Percentiles rank a stretch among this genome's conserved stretches.
Evolutionary conservation across 1,284 basidiomycete genomes (phyloP).

Genomic region (Cryptococcus deneoformans): DNA sequence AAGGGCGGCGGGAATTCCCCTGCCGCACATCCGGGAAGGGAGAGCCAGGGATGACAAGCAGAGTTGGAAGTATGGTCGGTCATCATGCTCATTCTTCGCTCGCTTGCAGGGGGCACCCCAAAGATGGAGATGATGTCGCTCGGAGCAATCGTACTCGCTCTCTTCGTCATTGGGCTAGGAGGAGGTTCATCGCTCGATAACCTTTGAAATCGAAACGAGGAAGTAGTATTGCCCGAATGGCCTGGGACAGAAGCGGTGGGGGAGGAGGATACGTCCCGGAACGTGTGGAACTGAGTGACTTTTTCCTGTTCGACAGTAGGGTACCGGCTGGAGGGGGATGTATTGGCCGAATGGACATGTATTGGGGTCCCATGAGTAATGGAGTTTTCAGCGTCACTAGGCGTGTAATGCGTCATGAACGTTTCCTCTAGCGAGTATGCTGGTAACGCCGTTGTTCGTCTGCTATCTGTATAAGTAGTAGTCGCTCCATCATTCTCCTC

Average conservation of each 20-base stretch:
- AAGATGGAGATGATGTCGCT: slow-evolving; percentile 23
- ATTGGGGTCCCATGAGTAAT: background rate
- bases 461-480: slow-evolving; percentile 3
- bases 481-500: slow-evolving; percentile 3
- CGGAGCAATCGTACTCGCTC: slow-evolving; percentile 6
- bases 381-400: background rate
- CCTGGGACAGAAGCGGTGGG: background rate
- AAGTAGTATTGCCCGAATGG: background rate
- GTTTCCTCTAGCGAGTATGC: slow-evolving; percentile 22
- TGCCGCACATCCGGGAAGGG: background rate
- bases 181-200: background rate
- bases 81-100: slow-evolving; percentile 10
- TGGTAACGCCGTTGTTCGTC: slow-evolving; percentile 15
- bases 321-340: background rate
- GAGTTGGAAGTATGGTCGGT: slow-evolving; percentile 6
- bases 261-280: slow-evolving; percentile 1
- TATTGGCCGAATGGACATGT: background rate
- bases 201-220: no score
- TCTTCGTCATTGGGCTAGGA: background rate
- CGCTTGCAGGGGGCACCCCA: slow-evolving; percentile 19
- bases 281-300: slow-evolving; percentile 5
- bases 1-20: slow-evolving; percentile 1
- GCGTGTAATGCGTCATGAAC: slow-evolving; percentile 2
- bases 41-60: background rate
- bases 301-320: slow-evolving; percentile 17